phyloP scores from a whole-genome alignment of 164 flowering plant species.

The Piper betle region DNA sequence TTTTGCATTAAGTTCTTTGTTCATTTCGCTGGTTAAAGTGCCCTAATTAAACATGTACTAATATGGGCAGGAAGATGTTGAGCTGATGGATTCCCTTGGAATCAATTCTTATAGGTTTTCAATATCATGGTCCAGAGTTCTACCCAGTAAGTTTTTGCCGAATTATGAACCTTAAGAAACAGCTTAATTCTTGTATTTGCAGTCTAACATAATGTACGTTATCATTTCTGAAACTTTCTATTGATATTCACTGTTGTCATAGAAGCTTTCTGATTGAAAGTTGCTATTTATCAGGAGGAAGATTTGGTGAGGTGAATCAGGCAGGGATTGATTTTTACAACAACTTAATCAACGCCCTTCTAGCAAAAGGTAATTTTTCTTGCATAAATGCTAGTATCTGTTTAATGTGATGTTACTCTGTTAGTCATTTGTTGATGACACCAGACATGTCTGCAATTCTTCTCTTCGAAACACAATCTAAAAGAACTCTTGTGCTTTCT shows the following conservation, averaged over 20 bases:
- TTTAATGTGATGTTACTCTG: too few species aligned
- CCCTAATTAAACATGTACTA: neutral
- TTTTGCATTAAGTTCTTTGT: neutral
- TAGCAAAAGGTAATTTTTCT: constrained; percentile 22
- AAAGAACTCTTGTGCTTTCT: neutral
- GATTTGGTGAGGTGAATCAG: constrained; percentile 37
- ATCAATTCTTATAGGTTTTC: constrained; percentile 54
- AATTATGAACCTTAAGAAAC: neutral
- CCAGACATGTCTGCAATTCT: neutral
- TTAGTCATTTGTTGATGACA: too few species aligned
- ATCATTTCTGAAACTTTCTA: too few species aligned
- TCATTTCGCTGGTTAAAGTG: neutral
- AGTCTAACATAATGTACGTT: too few species aligned
- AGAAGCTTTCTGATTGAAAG: too few species aligned
- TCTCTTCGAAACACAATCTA: neutral
- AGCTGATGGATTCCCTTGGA: constrained; percentile 45
- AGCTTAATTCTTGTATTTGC: neutral
- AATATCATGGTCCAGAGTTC: constrained; percentile 58
- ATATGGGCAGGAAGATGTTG: constrained; percentile 17
- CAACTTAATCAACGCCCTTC: constrained; percentile 39
- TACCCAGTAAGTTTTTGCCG: constrained; percentile 30
- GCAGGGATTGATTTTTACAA: constrained; percentile 36
- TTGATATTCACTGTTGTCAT: too few species aligned
- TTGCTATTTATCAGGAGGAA: constrained; percentile 24
- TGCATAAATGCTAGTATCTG: neutral